Evolutionary conservation across 2,329 filamentous ascomycete genomes (phyloP), one percentile per base, ranked within the genome.

Genomic region (Ophiostoma himal-ulmi): DNA sequence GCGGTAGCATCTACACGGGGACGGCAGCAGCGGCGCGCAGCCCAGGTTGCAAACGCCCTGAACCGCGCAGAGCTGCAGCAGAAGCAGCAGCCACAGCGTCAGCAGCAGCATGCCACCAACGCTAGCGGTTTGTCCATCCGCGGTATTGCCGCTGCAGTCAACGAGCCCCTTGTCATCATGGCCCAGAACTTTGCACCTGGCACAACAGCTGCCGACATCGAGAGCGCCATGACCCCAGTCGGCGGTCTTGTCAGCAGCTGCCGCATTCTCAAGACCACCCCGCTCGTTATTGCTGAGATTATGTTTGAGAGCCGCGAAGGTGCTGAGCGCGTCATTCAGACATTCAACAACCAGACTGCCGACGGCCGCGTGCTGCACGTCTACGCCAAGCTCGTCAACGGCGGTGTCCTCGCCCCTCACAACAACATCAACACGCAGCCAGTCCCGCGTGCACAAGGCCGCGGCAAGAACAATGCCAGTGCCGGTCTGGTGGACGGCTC

Each of bases 151-250:
- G 89, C 91, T 0, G 71, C 64, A 6, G 48, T 36, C 67, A 65
- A 68, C 70, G 73, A 74, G 69, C 91, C 91, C 1, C 92, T 86
- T 75, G 85, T 86, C 22, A 86, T 95, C 34, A 85, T 92, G 77
- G 91, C 90, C 2, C 89, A 91, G 79, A 95, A 95, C 82, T 93
- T 95, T 77, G 92, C 91, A 14, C 87, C 87, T 1, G 92, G 92
- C 52, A 95, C 92, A 0, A 93, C 92, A 7, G 90, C 89, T 1
- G 91, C 90, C 39, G 92, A 95, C 76, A 92, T 95, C 72, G 91
- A 93, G 81, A 91, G 89, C 75, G 92, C 92, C 70, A 89, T 95
- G 87, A 86, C 84, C n/a, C 88, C 88, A 0, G 81, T 91, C n/a
- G 91, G 90, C 54, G 91, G 90, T 39, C 83, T 89, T 72, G 84